Conservation (phyloP, 345 rosid genomes). For the Erucastrum elatum region DNA sequence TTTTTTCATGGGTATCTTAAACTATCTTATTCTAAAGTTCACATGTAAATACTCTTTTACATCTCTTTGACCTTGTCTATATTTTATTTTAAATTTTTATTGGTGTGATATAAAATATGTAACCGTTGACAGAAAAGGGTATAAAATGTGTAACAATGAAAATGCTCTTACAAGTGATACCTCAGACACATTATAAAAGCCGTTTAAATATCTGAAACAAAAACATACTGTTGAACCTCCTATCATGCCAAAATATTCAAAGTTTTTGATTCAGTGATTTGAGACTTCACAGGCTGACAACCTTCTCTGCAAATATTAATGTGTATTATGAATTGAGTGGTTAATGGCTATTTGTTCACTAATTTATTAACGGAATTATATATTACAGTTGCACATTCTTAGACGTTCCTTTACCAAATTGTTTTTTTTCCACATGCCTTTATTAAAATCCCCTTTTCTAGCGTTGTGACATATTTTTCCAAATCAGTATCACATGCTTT, state of each 20-base stretch:
- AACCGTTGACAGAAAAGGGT: neutral
- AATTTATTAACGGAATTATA: neutral
- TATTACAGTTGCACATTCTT: neutral
- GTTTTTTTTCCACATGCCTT: neutral
- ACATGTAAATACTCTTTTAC: neutral
- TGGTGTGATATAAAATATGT: neutral
- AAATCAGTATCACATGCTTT: constrained; percentile 19
- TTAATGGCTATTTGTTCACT: neutral
- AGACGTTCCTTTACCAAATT: constrained; percentile 4
- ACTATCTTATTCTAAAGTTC: neutral
- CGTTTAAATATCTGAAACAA: neutral
- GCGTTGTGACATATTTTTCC: constrained; percentile 20
- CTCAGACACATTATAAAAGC: neutral
- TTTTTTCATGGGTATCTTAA: neutral
- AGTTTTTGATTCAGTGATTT: neutral
- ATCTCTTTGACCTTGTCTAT: neutral
- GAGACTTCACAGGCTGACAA: neutral
- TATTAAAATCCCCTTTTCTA: neutral
- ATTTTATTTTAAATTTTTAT: neutral
- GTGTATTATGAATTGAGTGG: neutral
- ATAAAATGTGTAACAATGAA: neutral
- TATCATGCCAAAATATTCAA: neutral
- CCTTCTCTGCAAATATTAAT: neutral
- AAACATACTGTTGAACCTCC: neutral
- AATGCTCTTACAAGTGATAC: neutral